phyloP scores from a whole-genome alignment of 345 rosid species.

The Syzygium aromaticum region DNA sequence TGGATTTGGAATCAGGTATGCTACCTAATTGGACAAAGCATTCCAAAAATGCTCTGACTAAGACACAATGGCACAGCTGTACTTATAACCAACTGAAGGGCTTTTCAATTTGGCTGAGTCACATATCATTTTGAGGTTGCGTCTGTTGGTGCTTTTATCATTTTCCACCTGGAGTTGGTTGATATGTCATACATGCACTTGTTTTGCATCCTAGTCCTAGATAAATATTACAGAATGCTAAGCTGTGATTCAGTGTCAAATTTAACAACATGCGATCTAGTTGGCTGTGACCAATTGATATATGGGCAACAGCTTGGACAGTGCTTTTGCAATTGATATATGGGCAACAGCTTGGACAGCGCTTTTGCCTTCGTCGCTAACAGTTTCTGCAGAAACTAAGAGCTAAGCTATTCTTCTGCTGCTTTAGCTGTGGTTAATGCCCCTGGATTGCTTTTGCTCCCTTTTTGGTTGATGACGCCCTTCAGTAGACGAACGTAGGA shows the following conservation, averaged over 20 bases:
- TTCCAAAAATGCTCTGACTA: neutral
- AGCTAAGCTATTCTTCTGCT: neutral
- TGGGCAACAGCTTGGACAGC: neutral
- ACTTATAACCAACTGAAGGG: neutral
- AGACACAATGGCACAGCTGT: neutral
- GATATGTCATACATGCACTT: neutral
- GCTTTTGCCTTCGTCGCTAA: neutral
- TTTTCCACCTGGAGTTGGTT: neutral
- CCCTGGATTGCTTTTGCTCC: neutral
- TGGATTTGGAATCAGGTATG: neutral
- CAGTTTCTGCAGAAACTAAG: neutral
- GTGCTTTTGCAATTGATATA: neutral
- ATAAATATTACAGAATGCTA: neutral
- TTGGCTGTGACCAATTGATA: neutral
- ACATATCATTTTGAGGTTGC: accelerated
- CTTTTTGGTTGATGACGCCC: neutral
- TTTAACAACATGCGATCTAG: neutral
- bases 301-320: neutral
- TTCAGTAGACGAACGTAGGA: neutral
- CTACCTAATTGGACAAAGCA: neutral
- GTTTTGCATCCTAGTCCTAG: neutral
- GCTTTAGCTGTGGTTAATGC: neutral
- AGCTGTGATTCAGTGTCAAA: neutral
- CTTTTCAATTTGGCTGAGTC: neutral
- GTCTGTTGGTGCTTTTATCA: neutral